Conservation (phyloP, 208 protist species). For the Wallacemonas sp. region DNA sequence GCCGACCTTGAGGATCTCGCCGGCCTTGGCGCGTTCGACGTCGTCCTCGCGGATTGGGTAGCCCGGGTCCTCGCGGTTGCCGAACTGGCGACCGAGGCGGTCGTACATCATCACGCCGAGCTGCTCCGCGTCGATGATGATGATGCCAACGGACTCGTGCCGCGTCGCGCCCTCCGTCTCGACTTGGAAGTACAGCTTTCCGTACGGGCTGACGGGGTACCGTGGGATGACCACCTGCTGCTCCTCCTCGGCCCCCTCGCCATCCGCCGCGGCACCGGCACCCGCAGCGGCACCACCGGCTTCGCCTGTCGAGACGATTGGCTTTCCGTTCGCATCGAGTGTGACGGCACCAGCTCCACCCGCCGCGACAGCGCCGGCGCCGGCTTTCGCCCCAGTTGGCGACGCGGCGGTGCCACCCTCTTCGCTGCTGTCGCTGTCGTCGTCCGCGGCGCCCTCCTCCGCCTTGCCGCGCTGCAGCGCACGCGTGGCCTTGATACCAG, state of each 20-base stretch:
- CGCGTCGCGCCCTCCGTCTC: conserved; percentile 83
- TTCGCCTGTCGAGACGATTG: background rate
- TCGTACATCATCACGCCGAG: conserved; percentile 88
- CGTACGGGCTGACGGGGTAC: conserved; percentile 78
- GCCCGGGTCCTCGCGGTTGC: conserved; percentile 83
- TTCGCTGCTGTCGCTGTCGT: conserved; percentile 8
- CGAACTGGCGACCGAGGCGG: conserved; percentile 76
- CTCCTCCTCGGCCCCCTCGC: conserved; percentile 20
- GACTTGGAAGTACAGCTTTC: conserved; percentile 87
- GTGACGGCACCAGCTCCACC: conserved; percentile 10
- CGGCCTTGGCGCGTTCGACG: conserved; percentile 57
- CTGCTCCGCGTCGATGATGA: conserved; percentile 76
- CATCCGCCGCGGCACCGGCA: conserved; percentile 9
- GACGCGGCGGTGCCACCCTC: conserved; percentile 15
- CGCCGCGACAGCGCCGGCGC: background rate
- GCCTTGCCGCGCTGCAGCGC: conserved; percentile 2
- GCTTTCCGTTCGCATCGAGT: conserved; percentile 20
- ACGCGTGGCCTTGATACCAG: conserved; percentile 22
- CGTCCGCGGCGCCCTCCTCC: conserved; percentile 24
- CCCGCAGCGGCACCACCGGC: background rate
- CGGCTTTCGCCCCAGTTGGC: background rate
- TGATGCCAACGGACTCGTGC: conserved; percentile 80
- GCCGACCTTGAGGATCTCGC: conserved; percentile 68
- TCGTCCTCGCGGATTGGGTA: conserved; percentile 80
- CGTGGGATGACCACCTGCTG: conserved; percentile 42